A percentile compares a stretch with the other conserved stretches of the same genome.
Evolutionary conservation across 176 grass and related monocot species (phyloP).

Genomic region (Paspalum vaginatum): DNA sequence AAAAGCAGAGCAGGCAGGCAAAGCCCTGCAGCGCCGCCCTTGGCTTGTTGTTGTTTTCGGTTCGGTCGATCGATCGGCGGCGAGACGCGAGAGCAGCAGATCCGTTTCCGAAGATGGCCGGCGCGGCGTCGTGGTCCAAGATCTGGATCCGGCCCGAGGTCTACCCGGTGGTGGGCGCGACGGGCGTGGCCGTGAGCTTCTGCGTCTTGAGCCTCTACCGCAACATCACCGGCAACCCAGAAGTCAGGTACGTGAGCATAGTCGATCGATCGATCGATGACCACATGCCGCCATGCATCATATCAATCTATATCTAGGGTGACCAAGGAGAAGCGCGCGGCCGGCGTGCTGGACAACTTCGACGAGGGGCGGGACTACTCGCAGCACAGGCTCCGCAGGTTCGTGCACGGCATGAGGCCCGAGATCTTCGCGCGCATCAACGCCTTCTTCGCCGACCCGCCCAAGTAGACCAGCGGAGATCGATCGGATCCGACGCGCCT

Average conservation of each 20-base stretch:
- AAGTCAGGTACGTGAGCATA: constrained; percentile 50
- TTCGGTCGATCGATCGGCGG: too few species aligned
- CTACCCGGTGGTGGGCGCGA: constrained; percentile 55
- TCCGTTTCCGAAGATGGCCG: neutral
- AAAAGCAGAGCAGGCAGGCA: too few species aligned
- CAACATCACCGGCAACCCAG: constrained; percentile 74
- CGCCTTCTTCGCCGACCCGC: constrained; percentile 53
- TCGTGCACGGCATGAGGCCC: constrained; percentile 44
- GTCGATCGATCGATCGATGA: too few species aligned
- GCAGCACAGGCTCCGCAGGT: constrained; percentile 55
- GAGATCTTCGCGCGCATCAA: constrained; percentile 66
- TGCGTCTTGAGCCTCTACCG: constrained; percentile 57
- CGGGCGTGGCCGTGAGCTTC: constrained; percentile 51
- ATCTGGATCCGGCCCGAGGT: constrained; percentile 40
- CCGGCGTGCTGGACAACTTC: constrained; percentile 62
- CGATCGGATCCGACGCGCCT: too few species aligned
- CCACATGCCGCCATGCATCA: too few species aligned
- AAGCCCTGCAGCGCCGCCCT: too few species aligned
- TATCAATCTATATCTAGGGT: too few species aligned
- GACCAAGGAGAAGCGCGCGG: constrained; percentile 64
- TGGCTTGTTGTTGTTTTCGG: too few species aligned
- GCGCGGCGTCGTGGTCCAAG: constrained; percentile 14
- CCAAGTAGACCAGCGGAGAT: too few species aligned
- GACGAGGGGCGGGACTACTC: constrained; percentile 57
- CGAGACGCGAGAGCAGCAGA: too few species aligned